Evolutionary conservation across 2,329 filamentous ascomycete genomes (phyloP).

Genomic region (Fusarium camptoceras): DNA sequence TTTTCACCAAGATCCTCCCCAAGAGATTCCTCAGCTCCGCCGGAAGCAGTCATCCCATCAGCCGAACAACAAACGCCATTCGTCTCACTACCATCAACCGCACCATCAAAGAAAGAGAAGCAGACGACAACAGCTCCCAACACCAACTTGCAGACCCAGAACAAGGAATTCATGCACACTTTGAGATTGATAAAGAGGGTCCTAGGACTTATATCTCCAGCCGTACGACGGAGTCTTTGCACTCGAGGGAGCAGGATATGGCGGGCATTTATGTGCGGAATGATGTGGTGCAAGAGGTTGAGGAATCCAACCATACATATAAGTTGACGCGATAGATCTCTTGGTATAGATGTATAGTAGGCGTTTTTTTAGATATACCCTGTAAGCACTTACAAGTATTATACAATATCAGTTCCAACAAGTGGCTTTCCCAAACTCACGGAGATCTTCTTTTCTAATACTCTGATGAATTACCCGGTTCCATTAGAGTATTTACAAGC

Average conservation of each 20-base stretch:
- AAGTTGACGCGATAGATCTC: slow-evolving; percentile 14
- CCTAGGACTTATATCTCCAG: slow-evolving; percentile 33
- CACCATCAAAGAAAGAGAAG: slow-evolving; percentile 38
- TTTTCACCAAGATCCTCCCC: slow-evolving; percentile 40
- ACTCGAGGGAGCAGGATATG: slow-evolving; percentile 19
- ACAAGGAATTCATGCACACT: slow-evolving; percentile 24
- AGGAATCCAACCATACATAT: slow-evolving; percentile 13
- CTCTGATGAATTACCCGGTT: too few species aligned
- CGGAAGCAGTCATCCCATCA: slow-evolving; percentile 41
- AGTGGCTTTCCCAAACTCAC: neutral
- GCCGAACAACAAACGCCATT: slow-evolving; percentile 29
- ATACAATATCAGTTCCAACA: neutral
- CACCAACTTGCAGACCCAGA: slow-evolving; percentile 40
- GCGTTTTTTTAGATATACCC: neutral
- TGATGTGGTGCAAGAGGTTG: slow-evolving; percentile 35
- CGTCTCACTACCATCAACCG: slow-evolving; percentile 33
- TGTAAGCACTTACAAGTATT: neutral
- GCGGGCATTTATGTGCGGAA: slow-evolving; percentile 33
- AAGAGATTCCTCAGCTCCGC: slow-evolving; percentile 39
- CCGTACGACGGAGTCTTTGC: neutral
- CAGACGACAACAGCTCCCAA: slow-evolving; percentile 40
- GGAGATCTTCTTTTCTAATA: neutral
- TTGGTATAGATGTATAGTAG: neutral
- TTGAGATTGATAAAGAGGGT: slow-evolving; percentile 26
- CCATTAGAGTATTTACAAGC: too few species aligned